Evolutionary conservation across 257 asterid genomes (phyloP), one percentile per base, ranked within the genome.

Genomic region (Petunia axillaris): DNA sequence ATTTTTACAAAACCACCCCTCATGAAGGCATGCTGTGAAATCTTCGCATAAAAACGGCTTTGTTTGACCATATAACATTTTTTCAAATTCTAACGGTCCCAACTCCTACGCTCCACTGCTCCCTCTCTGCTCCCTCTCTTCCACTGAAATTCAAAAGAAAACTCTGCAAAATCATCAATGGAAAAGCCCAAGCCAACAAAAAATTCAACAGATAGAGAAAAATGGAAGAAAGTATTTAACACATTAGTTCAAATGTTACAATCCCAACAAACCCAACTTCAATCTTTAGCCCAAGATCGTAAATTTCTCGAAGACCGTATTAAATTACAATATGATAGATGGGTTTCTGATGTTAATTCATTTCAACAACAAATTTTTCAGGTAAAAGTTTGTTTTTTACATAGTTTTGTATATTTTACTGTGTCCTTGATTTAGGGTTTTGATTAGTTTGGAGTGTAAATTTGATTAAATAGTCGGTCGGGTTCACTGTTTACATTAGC

Each of bases 251-350:
- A 83, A 63, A 44, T 91, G 85, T 40, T 91, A 40, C 83, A 77
- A 75, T 89, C 85, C 37, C 89, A 90, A 80, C 85, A 87, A 60
- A 74, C 77, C 7, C 90, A 87, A 79, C 82, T 87, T 71, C 78
- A 85, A 6, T 77, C 60, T 58, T 83, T 87, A 1, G 84, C 80
- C 64, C 82, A 81, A 67, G 97, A 91, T 2, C 82, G 92, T 77
- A 82, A 80, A n/a, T 4, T 83, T 87, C 98, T 93, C 83, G 91
- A 85, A 89, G 91, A 84, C 10, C 85, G 82, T 46, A 79, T 90
- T 64, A 82, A 83, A 4, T 83, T 65, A 36, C 88, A 79, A 64
- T 25, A 85, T 5, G 81, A 85, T 8, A 87, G 87, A 3, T 81
- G 86, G 86, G 71, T 76, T 4, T 83, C 81, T 73, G 84, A 83